phyloP scores from a whole-genome alignment of 1,139 yeast genomes.

The Hansenula sp. region DNA sequence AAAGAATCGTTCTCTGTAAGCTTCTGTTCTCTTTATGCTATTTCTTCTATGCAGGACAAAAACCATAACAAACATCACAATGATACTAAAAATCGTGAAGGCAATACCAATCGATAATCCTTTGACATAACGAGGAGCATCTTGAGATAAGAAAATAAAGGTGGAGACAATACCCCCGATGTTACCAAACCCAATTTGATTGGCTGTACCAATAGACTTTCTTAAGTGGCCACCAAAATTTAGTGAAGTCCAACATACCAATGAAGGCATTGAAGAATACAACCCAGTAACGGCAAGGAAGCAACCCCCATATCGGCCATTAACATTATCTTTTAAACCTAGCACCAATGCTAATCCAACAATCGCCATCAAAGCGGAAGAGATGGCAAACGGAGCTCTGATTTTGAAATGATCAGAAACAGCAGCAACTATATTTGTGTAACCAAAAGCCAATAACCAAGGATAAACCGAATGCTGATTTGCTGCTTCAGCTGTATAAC shows the following conservation, averaged over 20 bases:
- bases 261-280: slow-evolving; percentile 70
- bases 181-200: slow-evolving; percentile 79
- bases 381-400: slow-evolving; percentile 32
- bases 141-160: slow-evolving; percentile 33
- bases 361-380: slow-evolving; percentile 32
- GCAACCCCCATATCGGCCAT: slow-evolving; percentile 64
- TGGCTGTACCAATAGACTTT: slow-evolving; percentile 69
- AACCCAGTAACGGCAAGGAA: slow-evolving; percentile 64
- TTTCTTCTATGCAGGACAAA: slow-evolving; percentile 37
- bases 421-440: slow-evolving; percentile 34
- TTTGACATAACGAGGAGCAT: slow-evolving; percentile 30
- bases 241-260: slow-evolving; percentile 69
- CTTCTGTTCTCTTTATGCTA: slow-evolving; percentile 34
- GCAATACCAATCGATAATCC: slow-evolving; percentile 48
- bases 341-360: slow-evolving; percentile 40
- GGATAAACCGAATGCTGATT: slow-evolving; percentile 50
- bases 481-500: slow-evolving; percentile 39
- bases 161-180: slow-evolving; percentile 79
- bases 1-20: slow-evolving; percentile 39
- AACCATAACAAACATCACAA: slow-evolving; percentile 40
- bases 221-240: slow-evolving; percentile 63
- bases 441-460: slow-evolving; percentile 42
- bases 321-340: slow-evolving; percentile 35
- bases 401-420: slow-evolving; percentile 37
- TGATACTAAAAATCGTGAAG: slow-evolving; percentile 46